phyloP scores from a whole-genome alignment of 768 basidiomycete species.

The Suillus subalutaceus region DNA sequence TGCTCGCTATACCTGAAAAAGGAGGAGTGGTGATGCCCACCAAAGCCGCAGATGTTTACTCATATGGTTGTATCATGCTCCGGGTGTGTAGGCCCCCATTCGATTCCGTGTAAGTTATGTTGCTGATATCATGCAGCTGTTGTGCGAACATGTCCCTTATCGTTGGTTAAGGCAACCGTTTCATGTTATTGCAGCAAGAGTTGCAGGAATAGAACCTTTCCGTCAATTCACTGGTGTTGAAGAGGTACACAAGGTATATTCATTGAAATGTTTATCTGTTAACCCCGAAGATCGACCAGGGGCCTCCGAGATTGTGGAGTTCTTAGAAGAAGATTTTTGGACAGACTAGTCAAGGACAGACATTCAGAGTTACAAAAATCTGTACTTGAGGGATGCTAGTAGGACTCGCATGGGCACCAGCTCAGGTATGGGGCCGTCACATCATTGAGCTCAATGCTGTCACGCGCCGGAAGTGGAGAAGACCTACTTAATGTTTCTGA shows the following conservation, averaged over 20 bases:
- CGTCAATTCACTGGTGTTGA: not conserved
- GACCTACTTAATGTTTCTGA: no score
- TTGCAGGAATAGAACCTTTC: not conserved
- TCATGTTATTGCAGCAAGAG: conserved; percentile 20
- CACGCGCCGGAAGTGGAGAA: no score
- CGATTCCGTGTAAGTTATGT: not conserved
- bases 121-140: conserved; percentile 13
- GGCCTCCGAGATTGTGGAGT: not conserved
- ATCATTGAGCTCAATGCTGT: no score
- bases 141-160: conserved; percentile 29
- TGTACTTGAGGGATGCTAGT: no score
- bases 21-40: conserved; percentile 22
- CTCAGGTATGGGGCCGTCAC: no score
- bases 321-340: not conserved
- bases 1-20: conserved; percentile 24
- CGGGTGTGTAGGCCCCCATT: conserved; percentile 34
- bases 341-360: no score
- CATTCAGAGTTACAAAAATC: no score
- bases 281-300: not conserved
- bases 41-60: conserved; percentile 35
- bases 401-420: no score
- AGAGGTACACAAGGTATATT: not conserved
- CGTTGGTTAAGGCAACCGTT: conserved; percentile 8
- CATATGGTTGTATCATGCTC: conserved; percentile 41
- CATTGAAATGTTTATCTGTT: not conserved